Base-by-base conservation (phyloP, 164 flowering plant species). In the Nymphaea thermarum region DNA sequence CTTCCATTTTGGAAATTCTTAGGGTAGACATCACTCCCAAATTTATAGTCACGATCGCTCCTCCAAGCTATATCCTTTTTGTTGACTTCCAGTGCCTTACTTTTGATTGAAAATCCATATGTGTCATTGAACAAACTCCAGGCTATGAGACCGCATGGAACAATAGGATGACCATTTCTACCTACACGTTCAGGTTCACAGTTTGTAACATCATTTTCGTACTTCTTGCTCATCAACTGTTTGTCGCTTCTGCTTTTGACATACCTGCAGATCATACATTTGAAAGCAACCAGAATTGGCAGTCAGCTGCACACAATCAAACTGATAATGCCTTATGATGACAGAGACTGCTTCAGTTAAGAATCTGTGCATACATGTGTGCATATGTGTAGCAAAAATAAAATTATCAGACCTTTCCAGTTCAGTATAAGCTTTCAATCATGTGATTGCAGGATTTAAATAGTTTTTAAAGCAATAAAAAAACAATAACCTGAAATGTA, bases 51-150 rank as follows among this genome's bases (percentile, higher is more conserved):
- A 77, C 89, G 82, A 71, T 95, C 99, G 80, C 99, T 95, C 80
- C 87, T 83, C 97, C 97, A 90, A 63, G 98, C 77, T 66, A 92
- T 95, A 14, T 60, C 88, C 66, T 72, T 87, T 82, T 83, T 90
- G 83, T 85, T 90, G 69, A 95, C 81, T 0, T 62, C 8, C 69
- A 90, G 42, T 12, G n/a, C 42, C 73, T 53, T 25, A 64, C 79
- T 80, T 59, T 78, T 78, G 70, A 69, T 71, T 41, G 90, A 73
- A 73, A 95, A 92, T 44, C 42, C 80, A 67, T 90, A 95, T 16
- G 97, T 95, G 71, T 92, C 99, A 72, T 95, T 95, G 73, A 95
- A 95, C 80, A 95, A 76, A 77, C 93, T 91, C 94, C 94, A 87
- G 7, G 92, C 93, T 55, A 95, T 87, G 59, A 95, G 93, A 76